phyloP scores from a whole-genome alignment of 106 monocot species.

The Cymbidium sinense region DNA sequence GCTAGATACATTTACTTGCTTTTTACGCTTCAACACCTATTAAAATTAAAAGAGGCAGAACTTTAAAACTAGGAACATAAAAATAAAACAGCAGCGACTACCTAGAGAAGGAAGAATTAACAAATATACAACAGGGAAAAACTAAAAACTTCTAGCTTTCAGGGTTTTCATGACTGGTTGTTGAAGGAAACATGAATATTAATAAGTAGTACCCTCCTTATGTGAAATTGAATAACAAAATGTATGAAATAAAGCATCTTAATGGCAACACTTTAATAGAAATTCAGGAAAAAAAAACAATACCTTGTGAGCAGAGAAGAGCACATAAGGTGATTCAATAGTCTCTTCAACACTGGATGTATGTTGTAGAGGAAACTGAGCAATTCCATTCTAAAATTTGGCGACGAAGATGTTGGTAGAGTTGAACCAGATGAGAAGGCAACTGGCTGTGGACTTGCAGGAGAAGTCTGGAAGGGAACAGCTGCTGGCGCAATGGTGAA shows the following conservation, averaged over 20 bases:
- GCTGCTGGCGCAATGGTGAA: constrained; percentile 67
- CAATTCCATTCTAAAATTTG: constrained; percentile 64
- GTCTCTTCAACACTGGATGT: constrained; percentile 36
- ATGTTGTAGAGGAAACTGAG: constrained; percentile 37
- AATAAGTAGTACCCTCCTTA: too few species aligned
- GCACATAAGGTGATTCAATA: constrained; percentile 74
- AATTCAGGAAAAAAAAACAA: not conserved
- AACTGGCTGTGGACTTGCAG: constrained; percentile 51
- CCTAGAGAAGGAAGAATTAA: not conserved
- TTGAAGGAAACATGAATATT: not conserved
- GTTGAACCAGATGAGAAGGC: constrained; percentile 39
- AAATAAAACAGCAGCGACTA: not conserved
- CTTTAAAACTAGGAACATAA: not conserved
- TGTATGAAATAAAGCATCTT: constrained; percentile 3
- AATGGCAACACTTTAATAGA: not conserved
- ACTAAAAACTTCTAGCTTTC: not conserved
- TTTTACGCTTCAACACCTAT: constrained; percentile 78
- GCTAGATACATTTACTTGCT: constrained; percentile 60
- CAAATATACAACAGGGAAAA: not conserved
- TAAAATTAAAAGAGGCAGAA: not conserved
- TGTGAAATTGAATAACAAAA: too few species aligned
- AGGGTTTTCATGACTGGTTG: not conserved
- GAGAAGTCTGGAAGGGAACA: constrained; percentile 70
- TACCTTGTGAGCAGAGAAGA: constrained; percentile 96
- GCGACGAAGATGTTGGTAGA: constrained; percentile 61